Evolutionary conservation across 2,329 filamentous ascomycete species (phyloP), one percentile per base, ranked within the genome.

Genomic region (Colletotrichum melonis): DNA sequence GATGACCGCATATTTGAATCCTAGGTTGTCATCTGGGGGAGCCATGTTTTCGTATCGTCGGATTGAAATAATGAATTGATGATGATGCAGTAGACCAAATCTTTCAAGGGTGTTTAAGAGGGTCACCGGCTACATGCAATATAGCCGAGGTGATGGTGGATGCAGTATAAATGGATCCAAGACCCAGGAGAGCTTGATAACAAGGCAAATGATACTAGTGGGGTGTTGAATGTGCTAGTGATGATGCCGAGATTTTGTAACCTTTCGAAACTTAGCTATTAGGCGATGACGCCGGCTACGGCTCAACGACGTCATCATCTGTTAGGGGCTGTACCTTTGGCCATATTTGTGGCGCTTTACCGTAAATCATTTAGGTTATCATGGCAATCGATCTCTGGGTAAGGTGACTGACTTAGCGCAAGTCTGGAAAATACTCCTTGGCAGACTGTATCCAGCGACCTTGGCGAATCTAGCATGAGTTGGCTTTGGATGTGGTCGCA

Each of bases 1-100:
- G 63, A 88, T 78, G 62, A 89, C 80, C 9, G 86, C 87, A 74
- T 84, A 86, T 0, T 84, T 82, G 71, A 85, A 84, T 26, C 79
- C 76, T 52, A 84, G 79, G 24, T 19, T 76, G 19, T 49, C 55
- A 16, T 14, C 24, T 24, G 56, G 19, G 16, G 58, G n/a, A 26
- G 58, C 35, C 69, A 69, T 72, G n/a, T 7, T 30, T 42, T 9
- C 22, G 26, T 9, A 6, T 54, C 4, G 28, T 11, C 3, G 12
- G 12, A 32, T 35, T 19, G 11, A 2, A 1, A 9, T 46, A 4
- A 7, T 9, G 11, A 35, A 32, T 22, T 49, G 11, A 32, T 16
- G 5, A 1, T 9, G 16, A 9, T n/a, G 12, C 0, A 7, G 28
- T 59, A 5, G 52, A 12, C 30, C 19, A 1, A 8, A 12, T n/a